Evolutionary conservation across 805 yeast species (phyloP), one percentile per base, ranked within the genome.

Genomic region (Kurtzmaniella fragi): DNA sequence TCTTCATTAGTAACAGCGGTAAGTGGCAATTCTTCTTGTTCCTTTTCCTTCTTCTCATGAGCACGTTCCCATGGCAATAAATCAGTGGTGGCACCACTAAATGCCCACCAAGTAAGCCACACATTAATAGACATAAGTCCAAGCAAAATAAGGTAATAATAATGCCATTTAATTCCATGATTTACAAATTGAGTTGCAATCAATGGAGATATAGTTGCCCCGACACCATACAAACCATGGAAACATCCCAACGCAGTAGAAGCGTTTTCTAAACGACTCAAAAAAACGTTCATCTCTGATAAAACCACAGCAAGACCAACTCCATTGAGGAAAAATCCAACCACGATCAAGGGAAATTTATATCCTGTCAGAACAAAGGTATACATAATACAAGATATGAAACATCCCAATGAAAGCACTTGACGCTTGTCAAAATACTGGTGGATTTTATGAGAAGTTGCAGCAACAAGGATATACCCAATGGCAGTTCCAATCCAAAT

Each of bases 141-240:
- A 8, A 64, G 53, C 31, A 78, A 54, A n/a, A 80, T 65, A n/a
- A 71, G 57, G 49, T 68, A 82, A 55, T 62, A 76, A 41, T 51
- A 65, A 50, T 76, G 64, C 87, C 87, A 82, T 39, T 48, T 45
- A n/a, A 70, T 52, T 2, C 78, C 79, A 0, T 53, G 44, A 32
- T 69, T 62, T 13, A 77, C 69, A 70, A 81, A 64, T 1, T 70
- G 58, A 0, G 86, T 76, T 3, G 82, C 80, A 25, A 80, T 53
- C 14, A 85, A 70, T 2, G 95, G 90, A 2, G 87, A 72, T 1
- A 80, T 46, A 34, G 85, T 78, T 1, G 89, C 86, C 2, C 90
- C 89, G 2, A 78, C 48, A 1, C 95, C 95, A 56, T 83, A 84
- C 11, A 68, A 53, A 1, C 86, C 90, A 60, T 84, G 93, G 42